A percentile compares a stretch with the other conserved stretches of the same genome.
phyloP scores from a whole-genome alignment of 1,139 yeast genomes.

The Kodamaea anthophila region DNA sequence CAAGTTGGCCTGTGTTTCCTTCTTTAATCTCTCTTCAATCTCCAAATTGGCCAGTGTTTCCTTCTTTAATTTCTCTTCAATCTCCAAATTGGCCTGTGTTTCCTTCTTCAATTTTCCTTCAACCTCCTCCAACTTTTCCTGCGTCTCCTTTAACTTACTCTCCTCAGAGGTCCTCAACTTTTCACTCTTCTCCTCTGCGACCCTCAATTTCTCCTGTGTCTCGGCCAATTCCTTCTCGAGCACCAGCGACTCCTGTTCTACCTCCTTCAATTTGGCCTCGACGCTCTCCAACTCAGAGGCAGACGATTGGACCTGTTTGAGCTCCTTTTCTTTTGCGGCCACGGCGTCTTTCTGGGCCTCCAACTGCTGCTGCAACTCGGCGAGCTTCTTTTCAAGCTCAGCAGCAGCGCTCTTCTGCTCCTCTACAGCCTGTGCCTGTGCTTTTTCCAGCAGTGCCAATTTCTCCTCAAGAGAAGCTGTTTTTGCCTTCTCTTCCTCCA shows the following conservation, averaged over 20 bases:
- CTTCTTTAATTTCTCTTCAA: not conserved
- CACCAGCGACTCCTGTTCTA: slow-evolving; percentile 1
- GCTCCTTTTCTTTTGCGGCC: not conserved
- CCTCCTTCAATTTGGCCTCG: not conserved
- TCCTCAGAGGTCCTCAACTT: not conserved
- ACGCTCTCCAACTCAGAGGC: slow-evolving; percentile 1
- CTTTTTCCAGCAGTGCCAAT: not conserved
- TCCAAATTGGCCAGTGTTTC: not conserved
- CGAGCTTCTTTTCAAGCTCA: slow-evolving; percentile 1
- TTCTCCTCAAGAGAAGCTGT: no score
- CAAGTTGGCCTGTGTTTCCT: not conserved
- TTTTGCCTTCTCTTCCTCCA: slow-evolving; percentile 1
- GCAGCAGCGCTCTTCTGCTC: not conserved
- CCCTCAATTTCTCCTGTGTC: slow-evolving; percentile 2
- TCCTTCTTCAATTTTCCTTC: slow-evolving; percentile 1
- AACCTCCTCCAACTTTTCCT: slow-evolving; percentile 1
- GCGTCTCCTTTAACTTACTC: not conserved
- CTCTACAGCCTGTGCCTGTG: not conserved
- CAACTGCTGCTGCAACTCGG: slow-evolving; percentile 1
- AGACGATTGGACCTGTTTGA: no score
- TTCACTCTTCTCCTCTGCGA: not conserved
- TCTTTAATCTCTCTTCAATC: not conserved
- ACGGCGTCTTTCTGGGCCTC: slow-evolving; percentile 1
- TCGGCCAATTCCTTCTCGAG: slow-evolving; percentile 1
- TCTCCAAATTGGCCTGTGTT: not conserved